Evolutionary conservation across 1,139 yeast species (phyloP), one percentile per base, ranked within the genome.

Genomic region (Hemisphaericaspora xylofermentans): DNA sequence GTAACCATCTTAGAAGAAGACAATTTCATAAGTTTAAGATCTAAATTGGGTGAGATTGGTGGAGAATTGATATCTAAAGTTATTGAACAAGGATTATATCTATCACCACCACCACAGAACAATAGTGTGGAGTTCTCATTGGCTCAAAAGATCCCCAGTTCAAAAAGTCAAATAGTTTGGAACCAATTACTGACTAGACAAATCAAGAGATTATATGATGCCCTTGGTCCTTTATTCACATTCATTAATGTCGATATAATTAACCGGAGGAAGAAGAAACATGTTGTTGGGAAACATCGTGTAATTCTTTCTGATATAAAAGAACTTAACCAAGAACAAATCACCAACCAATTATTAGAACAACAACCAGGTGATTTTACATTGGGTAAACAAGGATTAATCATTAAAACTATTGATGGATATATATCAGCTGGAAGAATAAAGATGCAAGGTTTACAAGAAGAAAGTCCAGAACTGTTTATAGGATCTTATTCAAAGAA

Each of bases 191-290:
- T 72, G 1, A 56, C 80, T 0, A 49, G 60, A 1, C 60, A 68
- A 6, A 63, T 86, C 1, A 51, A 71, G 24, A 64, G 81, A 25
- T 60, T 71, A 39, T 57, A 61, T 37, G 76, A 76, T 46, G 82
- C 85, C 0, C 58, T 87, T 39, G 95, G 94, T 0, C 71, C 81
- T 0, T 50, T 85, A 14, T 73, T 68, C 51, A 66, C 87, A 1
- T 76, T 65, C 54, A 76, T 73, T 17, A 47, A 44, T 32, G 71
- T 67, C 30, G 53, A 61, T 22, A 43, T 60, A 3, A 48, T 45
- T n/a, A n/a, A n/a, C n/a, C n/a, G n/a, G 12, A 66, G 59, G 45
- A 63, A 63, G 44, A 64, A 65, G 41, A 60, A 53, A 40, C 53
- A 44, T 4, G 52, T 54, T 13, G 40, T 49, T 41, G 68, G 52